Percentiles rank a stretch among this genome's conserved stretches.
Conservation (phyloP, 75 land plant species). For the Cupressus sempervirens region DNA sequence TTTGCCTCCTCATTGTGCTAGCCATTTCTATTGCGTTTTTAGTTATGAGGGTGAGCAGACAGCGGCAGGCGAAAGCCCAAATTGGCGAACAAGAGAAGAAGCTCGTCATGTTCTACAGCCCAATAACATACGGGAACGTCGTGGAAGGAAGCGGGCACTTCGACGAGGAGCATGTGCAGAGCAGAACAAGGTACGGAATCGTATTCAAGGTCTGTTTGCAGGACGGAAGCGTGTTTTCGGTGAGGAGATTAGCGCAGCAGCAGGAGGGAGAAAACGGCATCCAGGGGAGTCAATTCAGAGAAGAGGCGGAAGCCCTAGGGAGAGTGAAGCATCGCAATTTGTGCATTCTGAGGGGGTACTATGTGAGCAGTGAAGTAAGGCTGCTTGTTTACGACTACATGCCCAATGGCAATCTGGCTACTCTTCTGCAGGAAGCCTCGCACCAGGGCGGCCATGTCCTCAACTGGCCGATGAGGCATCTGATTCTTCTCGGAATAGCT, state of each 20-base stretch:
- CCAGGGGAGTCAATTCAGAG: conserved; percentile 57
- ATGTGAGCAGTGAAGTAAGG: conserved; percentile 59
- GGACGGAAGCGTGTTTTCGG: conserved; percentile 90
- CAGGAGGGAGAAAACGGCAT: conserved; percentile 34
- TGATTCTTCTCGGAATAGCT: conserved; percentile 91
- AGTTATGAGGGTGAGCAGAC: conserved; percentile 22
- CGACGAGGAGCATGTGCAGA: conserved; percentile 88
- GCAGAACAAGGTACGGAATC: conserved; percentile 73
- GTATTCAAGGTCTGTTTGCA: conserved; percentile 84
- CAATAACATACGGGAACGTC: conserved; percentile 68
- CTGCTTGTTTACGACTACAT: conserved; percentile 95
- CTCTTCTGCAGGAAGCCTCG: conserved; percentile 90
- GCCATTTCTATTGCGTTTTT: conserved; percentile 24
- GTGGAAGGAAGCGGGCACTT: conserved; percentile 91
- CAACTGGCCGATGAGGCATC: conserved; percentile 99
- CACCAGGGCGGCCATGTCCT: conserved; percentile 94
- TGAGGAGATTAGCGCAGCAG: conserved; percentile 51
- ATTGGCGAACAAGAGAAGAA: conserved; percentile 42
- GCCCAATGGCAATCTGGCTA: conserved; percentile 97
- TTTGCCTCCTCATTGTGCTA: conserved; percentile 34
- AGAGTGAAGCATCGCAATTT: conserved; percentile 86
- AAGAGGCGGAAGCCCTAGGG: conserved; percentile 87
- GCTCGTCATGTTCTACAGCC: conserved; percentile 63
- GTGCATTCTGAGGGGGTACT: conserved; percentile 91
- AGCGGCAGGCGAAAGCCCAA: conserved; percentile 18